Base-by-base conservation (phyloP, 1,284 basidiomycete species). In the Cryptococcus sp. region DNA sequence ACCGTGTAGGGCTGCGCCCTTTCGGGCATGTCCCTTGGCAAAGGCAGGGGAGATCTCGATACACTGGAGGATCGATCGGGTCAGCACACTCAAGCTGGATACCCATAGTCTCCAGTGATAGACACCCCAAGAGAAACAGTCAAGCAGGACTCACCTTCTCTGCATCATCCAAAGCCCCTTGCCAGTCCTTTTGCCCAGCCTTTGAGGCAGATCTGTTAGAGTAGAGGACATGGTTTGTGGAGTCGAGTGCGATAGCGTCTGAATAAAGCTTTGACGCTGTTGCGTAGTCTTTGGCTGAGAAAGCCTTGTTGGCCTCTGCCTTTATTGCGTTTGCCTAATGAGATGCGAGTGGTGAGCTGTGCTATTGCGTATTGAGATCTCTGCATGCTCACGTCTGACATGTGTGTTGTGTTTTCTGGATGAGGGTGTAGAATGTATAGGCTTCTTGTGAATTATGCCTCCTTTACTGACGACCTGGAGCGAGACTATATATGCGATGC, bases 1-100 rank as follows among this genome's bases (percentile, higher is more conserved):
- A 38, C 94, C 94, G 72, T 97, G 94, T 47, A 97, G 80, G n/a
- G 94, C 94, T 39, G 93, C 93, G 54, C 94, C 94, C 74, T 95
- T 95, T 57, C 94, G 86, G 19, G 88, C 88, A 79, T 89, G 93
- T 3, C 93, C 93, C 78, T 98, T 98, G 44, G 88, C 83, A 87
- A 94, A 98, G 4, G 84, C 81, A 4, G 91, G 86, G 69, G 89
- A 90, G 62, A 89, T 80, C 72, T 85, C 84, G 74, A 96, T 85
- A 56, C 78, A 80, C 75, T 81, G 61, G 1, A 40, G 45, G 6
- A 34, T 15, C n/a, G n/a, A n/a, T 29, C 15, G 5, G 87, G 88
- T 44, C 51, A 52, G 25, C 43, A 29, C 7, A 11, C 13, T 10
- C 44, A 22, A 15, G 44, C 20, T 46, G 20, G 11, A 13, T 25